Evolutionary conservation across 192 early-diverging fungal genomes (phyloP).

Genomic region (Umbelopsis vinacea): DNA sequence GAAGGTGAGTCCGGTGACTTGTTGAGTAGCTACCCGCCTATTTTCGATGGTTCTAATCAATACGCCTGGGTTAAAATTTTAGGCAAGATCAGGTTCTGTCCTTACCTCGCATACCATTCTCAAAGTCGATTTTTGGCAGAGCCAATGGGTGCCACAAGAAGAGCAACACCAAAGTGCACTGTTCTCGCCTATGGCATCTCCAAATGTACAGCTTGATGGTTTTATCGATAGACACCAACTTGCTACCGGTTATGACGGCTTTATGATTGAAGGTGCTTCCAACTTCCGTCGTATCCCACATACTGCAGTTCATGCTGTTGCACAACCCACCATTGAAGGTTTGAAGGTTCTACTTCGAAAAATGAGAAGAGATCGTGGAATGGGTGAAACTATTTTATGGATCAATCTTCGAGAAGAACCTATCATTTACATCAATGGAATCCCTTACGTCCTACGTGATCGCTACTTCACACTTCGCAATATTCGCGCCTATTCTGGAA

Average conservation of each 20-base stretch:
- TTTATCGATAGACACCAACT: neutral
- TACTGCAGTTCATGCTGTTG: conserved; percentile 53
- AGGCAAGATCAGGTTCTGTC: conserved; percentile 58
- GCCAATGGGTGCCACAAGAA: conserved; percentile 19
- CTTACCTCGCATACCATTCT: conserved; percentile 61
- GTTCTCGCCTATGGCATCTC: conserved; percentile 2
- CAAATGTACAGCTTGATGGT: neutral
- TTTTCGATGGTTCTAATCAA: too few relatives aligned
- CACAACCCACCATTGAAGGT: conserved; percentile 65
- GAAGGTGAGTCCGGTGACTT: conserved; percentile 42
- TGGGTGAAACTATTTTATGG: conserved; percentile 50
- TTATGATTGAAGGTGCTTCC: conserved; percentile 53
- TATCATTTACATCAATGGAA: conserved; percentile 66
- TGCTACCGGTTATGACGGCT: conserved; percentile 3
- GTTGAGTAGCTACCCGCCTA: too few relatives aligned
- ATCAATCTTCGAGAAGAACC: conserved; percentile 74
- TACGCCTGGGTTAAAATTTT: neutral
- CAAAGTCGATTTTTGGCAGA: conserved; percentile 63
- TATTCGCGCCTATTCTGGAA: conserved; percentile 62
- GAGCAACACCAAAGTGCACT: conserved; percentile 6
- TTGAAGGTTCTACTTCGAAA: conserved; percentile 49
- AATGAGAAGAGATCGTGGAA: conserved; percentile 15
- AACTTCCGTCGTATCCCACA: conserved; percentile 56
- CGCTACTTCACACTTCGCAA: conserved; percentile 62
- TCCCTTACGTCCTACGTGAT: conserved; percentile 69